Base-by-base conservation (phyloP, 257 asterid genomes). In the Salvia hispanica region DNA sequence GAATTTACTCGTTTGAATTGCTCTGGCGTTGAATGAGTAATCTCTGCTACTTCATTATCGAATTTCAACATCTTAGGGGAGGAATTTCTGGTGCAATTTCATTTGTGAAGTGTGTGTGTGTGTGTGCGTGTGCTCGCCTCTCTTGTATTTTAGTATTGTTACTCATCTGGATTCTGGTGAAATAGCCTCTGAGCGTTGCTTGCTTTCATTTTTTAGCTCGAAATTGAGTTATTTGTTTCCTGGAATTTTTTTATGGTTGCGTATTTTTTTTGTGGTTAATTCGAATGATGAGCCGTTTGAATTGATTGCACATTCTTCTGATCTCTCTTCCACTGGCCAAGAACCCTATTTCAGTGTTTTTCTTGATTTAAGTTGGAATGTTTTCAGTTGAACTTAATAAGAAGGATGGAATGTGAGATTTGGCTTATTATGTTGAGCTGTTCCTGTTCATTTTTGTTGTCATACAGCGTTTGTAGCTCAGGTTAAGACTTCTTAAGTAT, bases 61-160 rank as follows among this genome's bases (percentile, higher is more conserved):
- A 62, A 66, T 61, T 76, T 66, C 31, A 44, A 25, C 34, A 2
- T 54, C 8, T 9, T 50, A 40, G 31, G 50, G 8, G 59, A 25
- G 2, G 40, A 13, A 10, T 9, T 25, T 25, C 61, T 52, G 18
- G 45, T 6, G 67, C 11, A 51, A 54, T 67, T 62, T 2, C 60
- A 48, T 14, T 46, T 62, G 33, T 45, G 53, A 9, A 13, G 31
- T 25, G 31, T 25, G 31, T 25, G 31, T 1, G 31, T 2, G 31
- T 25, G 31, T 1, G 31, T 2, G 31, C 31, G 31, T 25, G 3
- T 25, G 31, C 31, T 25, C 31, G 2, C 31, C 31, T 25, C 31
- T 25, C 31, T 25, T 25, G 45, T 8, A 25, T 25, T 25, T 25
- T 25, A 25, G 31, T 25, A 25, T 25, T 25, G 31, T 25, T 25